Evolutionary conservation across 2,329 filamentous ascomycete genomes (phyloP).

Genomic region (Trichoderma cornu-damae): DNA sequence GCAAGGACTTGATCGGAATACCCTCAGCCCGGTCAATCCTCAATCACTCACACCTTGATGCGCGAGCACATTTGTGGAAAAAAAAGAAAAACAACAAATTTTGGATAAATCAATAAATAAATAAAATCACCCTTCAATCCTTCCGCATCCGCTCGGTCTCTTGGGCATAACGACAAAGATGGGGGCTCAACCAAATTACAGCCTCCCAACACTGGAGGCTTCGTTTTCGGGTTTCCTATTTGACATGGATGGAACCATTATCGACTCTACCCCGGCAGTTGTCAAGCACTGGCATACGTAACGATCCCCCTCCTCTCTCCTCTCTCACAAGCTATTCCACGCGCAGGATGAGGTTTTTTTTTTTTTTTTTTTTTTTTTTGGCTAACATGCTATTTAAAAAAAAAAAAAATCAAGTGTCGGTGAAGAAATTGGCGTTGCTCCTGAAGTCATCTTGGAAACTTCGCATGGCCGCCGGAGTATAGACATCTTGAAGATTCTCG

Average conservation of each 20-base stretch:
- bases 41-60: too few species aligned
- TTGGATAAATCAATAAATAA: too few species aligned
- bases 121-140: neutral
- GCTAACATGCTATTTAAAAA: slow-evolving; percentile 5
- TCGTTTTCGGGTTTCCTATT: slow-evolving; percentile 57
- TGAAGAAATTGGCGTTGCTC: slow-evolving; percentile 75
- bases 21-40: too few species aligned
- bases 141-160: neutral
- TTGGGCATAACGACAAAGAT: slow-evolving; percentile 23
- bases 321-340: neutral
- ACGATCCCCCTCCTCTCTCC: slow-evolving; percentile 24
- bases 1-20: neutral
- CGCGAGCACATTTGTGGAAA: neutral
- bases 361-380: too few species aligned
- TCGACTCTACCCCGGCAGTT: slow-evolving; percentile 73
- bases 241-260: slow-evolving; percentile 79
- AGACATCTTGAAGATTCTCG: slow-evolving; percentile 73
- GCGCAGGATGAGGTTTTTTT: neutral
- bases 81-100: too few species aligned
- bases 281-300: slow-evolving; percentile 71
- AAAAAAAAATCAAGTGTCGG: slow-evolving; percentile 57
- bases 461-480: slow-evolving; percentile 89
- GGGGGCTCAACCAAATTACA: slow-evolving; percentile 37
- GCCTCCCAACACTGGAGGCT: slow-evolving; percentile 41
- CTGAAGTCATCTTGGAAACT: slow-evolving; percentile 78